A percentile compares a stretch with the other conserved stretches of the same genome.
phyloP scores from a whole-genome alignment of 1,139 yeast genomes.

The Meyerozyma carpophila region DNA sequence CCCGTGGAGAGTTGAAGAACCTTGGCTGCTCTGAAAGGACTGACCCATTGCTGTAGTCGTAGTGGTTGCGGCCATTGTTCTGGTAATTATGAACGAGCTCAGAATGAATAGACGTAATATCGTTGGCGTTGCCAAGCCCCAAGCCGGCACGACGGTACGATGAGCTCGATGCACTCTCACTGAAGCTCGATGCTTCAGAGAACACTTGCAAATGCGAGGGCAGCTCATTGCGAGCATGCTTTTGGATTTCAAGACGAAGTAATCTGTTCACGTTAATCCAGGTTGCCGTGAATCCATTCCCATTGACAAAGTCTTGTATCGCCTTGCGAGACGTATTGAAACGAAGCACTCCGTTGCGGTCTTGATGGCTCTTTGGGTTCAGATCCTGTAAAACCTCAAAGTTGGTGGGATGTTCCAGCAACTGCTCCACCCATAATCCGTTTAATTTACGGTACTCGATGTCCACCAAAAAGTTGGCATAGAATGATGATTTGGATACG shows the following conservation, averaged over 20 bases:
- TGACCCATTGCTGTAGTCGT: conserved; percentile 19
- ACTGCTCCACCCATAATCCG: conserved; percentile 26
- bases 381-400: conserved; percentile 11
- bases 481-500: conserved; percentile 20
- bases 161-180: conserved; percentile 5
- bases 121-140: conserved; percentile 40
- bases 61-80: conserved; percentile 6
- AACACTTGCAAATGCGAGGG: background rate
- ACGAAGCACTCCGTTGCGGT: conserved; percentile 5
- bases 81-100: conserved; percentile 20
- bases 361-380: conserved; percentile 5
- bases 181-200: conserved; percentile 2
- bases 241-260: conserved; percentile 13
- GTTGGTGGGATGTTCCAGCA: conserved; percentile 17
- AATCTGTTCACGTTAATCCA: conserved; percentile 34
- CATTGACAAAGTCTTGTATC: conserved; percentile 28
- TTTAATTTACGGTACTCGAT: conserved; percentile 24
- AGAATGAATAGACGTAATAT: conserved; percentile 39
- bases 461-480: conserved; percentile 18
- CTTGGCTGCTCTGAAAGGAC: conserved; percentile 10
- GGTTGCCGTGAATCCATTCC: conserved; percentile 23
- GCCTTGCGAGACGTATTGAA: conserved; percentile 14
- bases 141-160: conserved; percentile 12
- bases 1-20: conserved; percentile 29
- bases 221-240: background rate